Evolutionary conservation across 1,284 basidiomycete species (phyloP).

Genomic region (Moniliophthora roreri): DNA sequence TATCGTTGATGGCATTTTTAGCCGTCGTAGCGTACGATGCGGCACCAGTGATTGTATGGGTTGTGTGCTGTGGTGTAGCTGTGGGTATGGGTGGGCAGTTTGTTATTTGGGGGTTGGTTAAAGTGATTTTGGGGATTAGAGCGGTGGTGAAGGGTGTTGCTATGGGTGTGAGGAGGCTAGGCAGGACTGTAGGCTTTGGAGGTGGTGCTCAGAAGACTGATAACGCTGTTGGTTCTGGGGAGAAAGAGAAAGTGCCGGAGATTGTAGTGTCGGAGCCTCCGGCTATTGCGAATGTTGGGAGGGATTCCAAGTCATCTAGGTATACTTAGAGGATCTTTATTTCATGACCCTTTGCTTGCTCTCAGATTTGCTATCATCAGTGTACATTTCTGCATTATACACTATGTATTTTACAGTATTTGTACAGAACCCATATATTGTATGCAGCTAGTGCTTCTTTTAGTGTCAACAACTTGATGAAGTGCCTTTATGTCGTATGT

Average conservation of each 20-base stretch:
- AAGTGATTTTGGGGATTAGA: conserved; percentile 65
- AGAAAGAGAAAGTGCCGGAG: background rate
- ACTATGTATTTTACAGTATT: background rate
- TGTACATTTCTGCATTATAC: background rate
- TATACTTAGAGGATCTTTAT: background rate
- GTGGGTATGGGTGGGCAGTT: conserved; percentile 61
- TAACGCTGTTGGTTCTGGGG: background rate
- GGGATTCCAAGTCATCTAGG: background rate
- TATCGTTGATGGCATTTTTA: conserved; percentile 59
- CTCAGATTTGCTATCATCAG: background rate
- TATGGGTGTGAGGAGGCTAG: background rate
- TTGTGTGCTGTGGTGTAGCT: conserved; percentile 56
- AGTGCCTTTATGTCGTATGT: no score
- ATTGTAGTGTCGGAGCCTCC: background rate
- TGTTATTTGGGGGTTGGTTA: conserved; percentile 51
- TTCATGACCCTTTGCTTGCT: background rate
- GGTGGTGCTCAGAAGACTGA: background rate
- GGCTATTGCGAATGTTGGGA: background rate
- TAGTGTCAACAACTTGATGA: no score
- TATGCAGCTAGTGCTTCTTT: no score
- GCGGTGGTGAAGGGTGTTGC: conserved; percentile 36
- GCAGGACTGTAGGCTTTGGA: background rate
- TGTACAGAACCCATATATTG: no score
- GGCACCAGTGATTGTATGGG: conserved; percentile 59
- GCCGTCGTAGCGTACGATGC: conserved; percentile 57